Evolutionary conservation across 2,329 filamentous ascomycete species (phyloP).

Genomic region (Talaromyces sp.): DNA sequence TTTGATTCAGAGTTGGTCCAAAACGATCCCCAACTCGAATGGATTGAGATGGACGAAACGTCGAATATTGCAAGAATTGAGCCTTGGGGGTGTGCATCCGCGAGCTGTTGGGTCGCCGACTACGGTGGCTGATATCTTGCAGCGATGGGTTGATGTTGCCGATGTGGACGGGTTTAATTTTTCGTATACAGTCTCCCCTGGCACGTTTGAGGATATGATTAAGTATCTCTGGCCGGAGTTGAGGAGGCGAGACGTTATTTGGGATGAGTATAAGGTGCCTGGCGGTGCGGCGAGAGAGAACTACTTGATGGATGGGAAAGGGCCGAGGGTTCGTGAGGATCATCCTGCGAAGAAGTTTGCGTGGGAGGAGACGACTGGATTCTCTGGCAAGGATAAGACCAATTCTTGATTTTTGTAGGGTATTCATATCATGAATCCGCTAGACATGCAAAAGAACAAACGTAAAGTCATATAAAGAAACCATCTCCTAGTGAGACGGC

Average conservation of each 20-base stretch:
- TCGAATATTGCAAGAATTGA: slow-evolving; percentile 31
- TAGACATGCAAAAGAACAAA: not conserved
- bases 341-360: slow-evolving; percentile 8
- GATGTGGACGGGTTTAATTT: slow-evolving; percentile 43
- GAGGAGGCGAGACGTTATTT: slow-evolving; percentile 34
- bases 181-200: slow-evolving; percentile 47
- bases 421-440: not conserved
- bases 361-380: slow-evolving; percentile 1
- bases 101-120: slow-evolving; percentile 33
- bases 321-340: slow-evolving; percentile 19
- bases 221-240: slow-evolving; percentile 47
- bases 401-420: not conserved
- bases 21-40: slow-evolving; percentile 38
- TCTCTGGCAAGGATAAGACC: too few relatives aligned
- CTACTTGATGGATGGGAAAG: slow-evolving; percentile 29
- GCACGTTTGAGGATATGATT: slow-evolving; percentile 50
- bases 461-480: slow-evolving; percentile 4
- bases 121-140: slow-evolving; percentile 35
- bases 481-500: slow-evolving; percentile 9
- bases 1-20: slow-evolving; percentile 43
- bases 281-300: slow-evolving; percentile 39
- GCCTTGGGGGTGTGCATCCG: slow-evolving; percentile 31
- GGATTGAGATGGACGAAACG: slow-evolving; percentile 37
- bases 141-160: slow-evolving; percentile 42
- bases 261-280: slow-evolving; percentile 33